Evolutionary conservation across 768 basidiomycete species (phyloP), one percentile per base, ranked within the genome.

Genomic region (Dendrothele bispora): DNA sequence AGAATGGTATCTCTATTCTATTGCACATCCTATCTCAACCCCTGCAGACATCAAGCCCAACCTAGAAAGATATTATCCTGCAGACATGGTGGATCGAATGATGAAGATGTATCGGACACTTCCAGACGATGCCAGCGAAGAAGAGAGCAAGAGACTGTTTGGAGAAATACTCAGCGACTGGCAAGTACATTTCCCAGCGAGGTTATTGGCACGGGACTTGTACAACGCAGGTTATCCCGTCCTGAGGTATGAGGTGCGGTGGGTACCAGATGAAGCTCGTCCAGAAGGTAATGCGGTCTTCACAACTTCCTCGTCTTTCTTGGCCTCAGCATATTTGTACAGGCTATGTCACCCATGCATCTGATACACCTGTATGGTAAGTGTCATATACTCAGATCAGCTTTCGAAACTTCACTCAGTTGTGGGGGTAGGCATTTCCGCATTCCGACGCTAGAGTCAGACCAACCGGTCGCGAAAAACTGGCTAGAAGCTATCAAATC

Each of bases 1-100:
- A 55, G 87, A 90, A 61, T 89, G 87, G 86, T 86, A 81, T 60
- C 73, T 88, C 42, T 89, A 88, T 55, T 78, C 84, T 12, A 82
- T 88, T 54, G 79, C 85, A 4, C 80, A 87, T 59, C 78, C 81
- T 0, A 75, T 88, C 39, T 43, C 60, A 10, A 63, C 69, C 7
- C 64, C 71, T 18, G 53, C 53, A 20, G 87, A 89, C 52, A 68
- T 88, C 8, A 58, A 74, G 22, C 69, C 70, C 7, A 86, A 86
- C 54, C 56, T 90, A 39, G 63, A 72, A 56, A 64, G 86, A 46
- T 89, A 85, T 58, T 87, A 82, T 60, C 74, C 79, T 2, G 59
- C 49, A 12, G 67, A 73, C 8, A 62, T 83, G 28, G 75, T 78
- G 4, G 55, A 67, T 35, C 60, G 62, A 11, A 65, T 88, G 37